Conservation (phyloP, 371 early-diverging fungal species). For the Mortierella sp. region DNA sequence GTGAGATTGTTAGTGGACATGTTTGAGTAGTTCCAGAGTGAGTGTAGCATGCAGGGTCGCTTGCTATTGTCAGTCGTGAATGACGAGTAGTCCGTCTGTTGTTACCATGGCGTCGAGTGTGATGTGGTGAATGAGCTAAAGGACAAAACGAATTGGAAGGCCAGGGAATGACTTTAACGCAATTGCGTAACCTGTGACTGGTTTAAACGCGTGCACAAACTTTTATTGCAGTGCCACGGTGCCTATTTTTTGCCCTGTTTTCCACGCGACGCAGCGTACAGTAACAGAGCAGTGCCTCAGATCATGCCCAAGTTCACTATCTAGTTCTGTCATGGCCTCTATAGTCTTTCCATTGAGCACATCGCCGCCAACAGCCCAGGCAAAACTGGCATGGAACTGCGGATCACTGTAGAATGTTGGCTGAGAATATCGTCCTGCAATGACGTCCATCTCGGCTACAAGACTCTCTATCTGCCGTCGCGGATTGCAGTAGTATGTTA, state of each 20-base stretch:
- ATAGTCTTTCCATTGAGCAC: conserved; percentile 16
- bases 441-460: conserved; percentile 44
- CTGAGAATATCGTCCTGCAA: conserved; percentile 35
- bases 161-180: not conserved
- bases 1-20: not conserved
- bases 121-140: conserved; percentile 5
- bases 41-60: not conserved
- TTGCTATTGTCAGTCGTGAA: not conserved
- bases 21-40: not conserved
- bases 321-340: conserved; percentile 18
- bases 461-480: conserved; percentile 25
- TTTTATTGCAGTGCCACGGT: conserved; percentile 20
- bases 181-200: conserved; percentile 6
- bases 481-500: too few relatives aligned
- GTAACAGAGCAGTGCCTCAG: conserved; percentile 32
- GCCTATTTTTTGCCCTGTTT: conserved; percentile 35
- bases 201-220: not conserved
- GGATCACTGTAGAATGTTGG: conserved; percentile 48
- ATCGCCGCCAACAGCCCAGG: conserved; percentile 50
- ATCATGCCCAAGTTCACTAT: conserved; percentile 30
- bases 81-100: not conserved
- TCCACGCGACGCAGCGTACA: conserved; percentile 39
- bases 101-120: conserved; percentile 20
- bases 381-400: conserved; percentile 54
- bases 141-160: not conserved